Conservation (phyloP, 495 filamentous ascomycete species). For the Pseudevernia furfuracea region DNA sequence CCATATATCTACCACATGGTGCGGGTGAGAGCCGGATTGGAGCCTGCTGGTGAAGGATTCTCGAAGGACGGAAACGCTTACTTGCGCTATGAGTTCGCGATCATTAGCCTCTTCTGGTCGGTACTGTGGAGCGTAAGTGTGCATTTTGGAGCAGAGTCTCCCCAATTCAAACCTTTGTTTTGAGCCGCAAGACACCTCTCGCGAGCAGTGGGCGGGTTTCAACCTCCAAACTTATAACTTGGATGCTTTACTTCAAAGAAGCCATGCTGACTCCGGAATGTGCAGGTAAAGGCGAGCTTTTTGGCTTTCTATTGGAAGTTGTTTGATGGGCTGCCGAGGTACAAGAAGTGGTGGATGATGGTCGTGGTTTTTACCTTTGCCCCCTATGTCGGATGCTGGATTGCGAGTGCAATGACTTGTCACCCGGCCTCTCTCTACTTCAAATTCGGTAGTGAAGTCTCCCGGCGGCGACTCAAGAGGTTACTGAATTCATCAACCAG, state of each 20-base stretch:
- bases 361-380: constrained; percentile 31
- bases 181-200: neutral
- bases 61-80: constrained; percentile 39
- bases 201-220: neutral
- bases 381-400: constrained; percentile 36
- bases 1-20: constrained; percentile 37
- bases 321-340: constrained; percentile 33
- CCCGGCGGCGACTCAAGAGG: neutral
- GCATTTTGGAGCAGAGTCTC: neutral
- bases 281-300: constrained; percentile 32
- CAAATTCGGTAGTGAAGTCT: constrained; percentile 26
- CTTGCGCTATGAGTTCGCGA: constrained; percentile 9
- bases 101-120: constrained; percentile 9
- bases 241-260: neutral
- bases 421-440: constrained; percentile 37
- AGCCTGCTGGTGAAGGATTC: constrained; percentile 28
- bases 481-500: neutral
- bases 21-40: constrained; percentile 26
- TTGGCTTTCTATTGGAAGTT: constrained; percentile 41
- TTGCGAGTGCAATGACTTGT: constrained; percentile 30
- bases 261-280: neutral
- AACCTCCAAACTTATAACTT: neutral
- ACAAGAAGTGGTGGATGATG: constrained; percentile 36
- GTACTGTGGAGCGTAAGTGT: constrained; percentile 7
- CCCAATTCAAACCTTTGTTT: neutral